A percentile compares a stretch with the other conserved stretches of the same genome.
Conservation (phyloP, 1,284 basidiomycete species). For the Ustilago esculenta region DNA sequence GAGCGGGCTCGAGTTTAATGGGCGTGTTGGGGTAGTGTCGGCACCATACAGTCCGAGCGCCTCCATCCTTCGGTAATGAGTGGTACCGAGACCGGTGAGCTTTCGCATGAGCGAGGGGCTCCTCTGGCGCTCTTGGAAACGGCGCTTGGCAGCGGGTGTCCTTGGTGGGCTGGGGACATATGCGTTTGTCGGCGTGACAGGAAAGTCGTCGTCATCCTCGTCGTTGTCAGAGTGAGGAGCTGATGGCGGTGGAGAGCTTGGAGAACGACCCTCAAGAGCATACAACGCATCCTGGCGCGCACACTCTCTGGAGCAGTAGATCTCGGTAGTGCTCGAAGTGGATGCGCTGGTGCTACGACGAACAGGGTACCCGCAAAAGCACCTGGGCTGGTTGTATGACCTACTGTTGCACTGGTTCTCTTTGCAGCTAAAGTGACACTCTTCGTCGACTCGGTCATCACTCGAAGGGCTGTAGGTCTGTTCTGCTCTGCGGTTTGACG, state of each 20-base stretch:
- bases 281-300: conserved; percentile 30
- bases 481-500: conserved; percentile 1
- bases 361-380: conserved; percentile 28
- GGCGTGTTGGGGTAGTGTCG: conserved; percentile 18
- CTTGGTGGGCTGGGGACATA: conserved; percentile 23
- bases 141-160: conserved; percentile 14
- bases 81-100: conserved; percentile 20
- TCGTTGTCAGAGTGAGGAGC: conserved; percentile 21
- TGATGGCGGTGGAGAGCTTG: conserved; percentile 1
- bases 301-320: conserved; percentile 37
- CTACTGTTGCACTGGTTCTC: background rate
- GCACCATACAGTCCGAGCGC: conserved; percentile 30
- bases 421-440: conserved; percentile 18
- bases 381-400: background rate
- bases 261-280: conserved; percentile 32
- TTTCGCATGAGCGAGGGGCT: conserved; percentile 8
- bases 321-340: conserved; percentile 11
- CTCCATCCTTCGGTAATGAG: conserved; percentile 38
- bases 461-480: background rate
- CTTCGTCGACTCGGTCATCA: conserved; percentile 16
- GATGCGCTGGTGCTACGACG: conserved; percentile 6
- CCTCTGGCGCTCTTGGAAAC: background rate
- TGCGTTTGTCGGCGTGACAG: conserved; percentile 33
- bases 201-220: conserved; percentile 35
- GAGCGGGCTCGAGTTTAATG: conserved; percentile 6